Evolutionary conservation across 805 yeast species (phyloP), one percentile per base, ranked within the genome.

Genomic region (Pichia scutulata): DNA sequence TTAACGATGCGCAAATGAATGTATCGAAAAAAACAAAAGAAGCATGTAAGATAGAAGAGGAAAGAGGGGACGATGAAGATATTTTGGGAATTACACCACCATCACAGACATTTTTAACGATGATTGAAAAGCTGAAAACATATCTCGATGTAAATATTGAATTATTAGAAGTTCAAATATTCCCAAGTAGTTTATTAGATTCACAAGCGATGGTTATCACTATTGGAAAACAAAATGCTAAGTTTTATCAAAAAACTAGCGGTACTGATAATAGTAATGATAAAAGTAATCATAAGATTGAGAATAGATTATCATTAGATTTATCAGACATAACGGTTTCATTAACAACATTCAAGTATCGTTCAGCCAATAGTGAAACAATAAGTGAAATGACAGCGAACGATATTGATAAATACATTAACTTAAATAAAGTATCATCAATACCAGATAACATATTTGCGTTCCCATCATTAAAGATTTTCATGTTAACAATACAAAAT

Each of bases 171-270:
- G 53, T 84, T 1, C 89, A 84, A 48, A 75, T 89, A 0, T 90
- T 85, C 60, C 98, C 99, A 1, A 84, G 89, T 39, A 80, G 93
- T 9, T 74, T 92, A 52, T 71, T 79, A 42, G 97, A 93, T 59
- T 66, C 83, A 1, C 88, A 84, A 56, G 96, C 86, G 0, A 69
- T 92, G 55, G 82, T 81, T 4, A 66, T 84, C 3, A 75, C 73
- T 47, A 67, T 84, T 30, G 84, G 80, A 41, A 74, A 77, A 40
- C 66, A 82, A 2, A 66, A 64, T n/a, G 85, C 79, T 10, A 63
- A 62, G n/a, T 79, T 78, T 58, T 68, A 75, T 10, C 81, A 79
- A 56, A 70, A 33, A n/a, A 13, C 26, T 6, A 28, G 30, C 10
- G 14, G 19, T 33, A 25, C 6, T 25, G 9, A 25, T 25, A 33